Base-by-base conservation (phyloP, 495 filamentous ascomycete genomes). In the Aspergillus nidulans region DNA sequence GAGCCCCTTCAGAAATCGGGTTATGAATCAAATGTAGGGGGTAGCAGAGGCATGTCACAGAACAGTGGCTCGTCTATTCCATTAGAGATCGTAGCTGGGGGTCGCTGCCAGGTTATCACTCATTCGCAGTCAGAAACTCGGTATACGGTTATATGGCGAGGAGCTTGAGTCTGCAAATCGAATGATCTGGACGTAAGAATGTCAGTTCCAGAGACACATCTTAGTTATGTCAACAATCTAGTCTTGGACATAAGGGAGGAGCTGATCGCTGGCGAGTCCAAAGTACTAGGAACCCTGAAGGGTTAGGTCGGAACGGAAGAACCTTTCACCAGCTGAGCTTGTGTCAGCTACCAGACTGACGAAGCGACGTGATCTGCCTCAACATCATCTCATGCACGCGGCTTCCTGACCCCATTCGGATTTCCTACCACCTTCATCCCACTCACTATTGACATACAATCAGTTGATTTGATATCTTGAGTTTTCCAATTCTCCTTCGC, bases 301-400 rank as follows among this genome's bases (percentile, higher is more conserved):
- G 23, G 10, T 16, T 15, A 18, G 30, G n/a, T 48, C 58, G 57
- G 61, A 39, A 12, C 61, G 72, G 72, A 72, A 55, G 55, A 75
- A 74, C 66, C 40, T 70, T 71, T 57, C 39, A 47, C 70, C 72
- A 72, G 69, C 72, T 72, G 65, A 75, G 72, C 72, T 75, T 62
- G 60, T 66, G 62, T 64, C 64, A 69, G 61, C 64, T 63, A 63
- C 55, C 39, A 34, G 51, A 40, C 34, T 42, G 45, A 49, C 38
- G 45, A 32, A 48, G n/a, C 12, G 59, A 57, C 60, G 63, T 73
- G 69, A 71, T 62, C 61, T 58, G 63, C 52, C 55, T 57, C 45
- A 39, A n/a, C 46, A 56, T 49, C 52, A 53, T 51, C 20, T 49
- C 39, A 56, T 46, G 48, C 52, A 57, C 55, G 39, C 36, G 48